These are phyloP conservation scores for Microglena sp. DNA, from an alignment of 139 green algal genomes.

Conservation along the genomic window DNA sequence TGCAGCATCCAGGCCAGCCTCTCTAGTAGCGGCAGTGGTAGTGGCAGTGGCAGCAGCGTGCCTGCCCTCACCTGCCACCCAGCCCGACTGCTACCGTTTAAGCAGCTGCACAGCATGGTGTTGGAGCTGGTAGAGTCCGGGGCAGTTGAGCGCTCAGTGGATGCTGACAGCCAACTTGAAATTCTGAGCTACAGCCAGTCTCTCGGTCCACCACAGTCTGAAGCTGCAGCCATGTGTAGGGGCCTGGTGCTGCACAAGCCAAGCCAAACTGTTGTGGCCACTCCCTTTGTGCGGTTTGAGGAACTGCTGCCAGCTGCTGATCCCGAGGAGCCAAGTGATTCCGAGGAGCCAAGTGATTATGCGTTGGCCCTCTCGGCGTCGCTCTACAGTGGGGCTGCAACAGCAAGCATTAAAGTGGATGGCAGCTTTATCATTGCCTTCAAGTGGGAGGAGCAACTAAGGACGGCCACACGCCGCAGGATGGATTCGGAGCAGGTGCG, in stretches of 20 bases:
- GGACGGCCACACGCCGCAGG: conserved; percentile 6
- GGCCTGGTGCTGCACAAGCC: conserved; percentile 28
- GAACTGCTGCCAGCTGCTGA: not conserved
- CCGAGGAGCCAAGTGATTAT: too few relatives aligned
- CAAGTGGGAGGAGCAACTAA: conserved; percentile 18
- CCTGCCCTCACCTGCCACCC: too few relatives aligned
- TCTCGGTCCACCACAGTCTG: too few relatives aligned
- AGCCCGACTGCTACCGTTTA: conserved; percentile 12
- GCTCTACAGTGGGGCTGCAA: too few relatives aligned
- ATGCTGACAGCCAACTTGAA: conserved; percentile 12
- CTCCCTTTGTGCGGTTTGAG: conserved; percentile 19
- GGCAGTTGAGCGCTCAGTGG: conserved; percentile 7
- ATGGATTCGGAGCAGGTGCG: conserved; percentile 32
- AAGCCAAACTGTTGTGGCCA: conserved; percentile 17
- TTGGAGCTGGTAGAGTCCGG: conserved; percentile 6
- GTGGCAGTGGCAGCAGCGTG: too few relatives aligned
- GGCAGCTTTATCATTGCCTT: conserved; percentile 24
- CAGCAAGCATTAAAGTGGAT: conserved; percentile 27
- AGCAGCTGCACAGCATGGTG: conserved; percentile 14
- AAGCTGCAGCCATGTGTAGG: too few relatives aligned
- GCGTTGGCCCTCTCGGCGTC: too few relatives aligned
- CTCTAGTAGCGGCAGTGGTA: conserved; percentile 12
- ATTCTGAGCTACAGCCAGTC: conserved; percentile 20
- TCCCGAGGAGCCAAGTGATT: too few relatives aligned
- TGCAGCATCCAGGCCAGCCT: not conserved